Base-by-base conservation (phyloP, 495 filamentous ascomycete species). In the Pseudevernia furfuracea region DNA sequence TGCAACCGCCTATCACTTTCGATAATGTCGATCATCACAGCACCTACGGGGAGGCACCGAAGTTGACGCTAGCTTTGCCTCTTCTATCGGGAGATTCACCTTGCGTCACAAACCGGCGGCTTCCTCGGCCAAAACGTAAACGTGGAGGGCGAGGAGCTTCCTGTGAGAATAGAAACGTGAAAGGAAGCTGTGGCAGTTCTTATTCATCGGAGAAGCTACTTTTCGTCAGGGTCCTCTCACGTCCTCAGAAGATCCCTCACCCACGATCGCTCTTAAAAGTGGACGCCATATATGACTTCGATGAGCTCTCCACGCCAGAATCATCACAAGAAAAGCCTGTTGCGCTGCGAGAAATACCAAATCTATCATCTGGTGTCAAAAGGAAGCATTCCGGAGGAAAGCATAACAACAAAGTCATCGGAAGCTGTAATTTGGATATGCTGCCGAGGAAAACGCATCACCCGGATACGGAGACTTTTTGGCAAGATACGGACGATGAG, bases 401-500 rank as follows among this genome's bases (percentile, higher is more conserved):
- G n/a, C 58, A 23, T 1, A 2, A 34, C 1, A 55, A 34, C 12
- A 3, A 34, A 34, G 6, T 21, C 17, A 34, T 12, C 34, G 52
- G 17, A 55, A 21, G 14, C 15, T 34, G 1, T 15, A 23, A 37
- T 15, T 34, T 37, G 19, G 15, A 38, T 36, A 43, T 58, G 4
- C 52, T 1, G 7, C 21, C 21, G 14, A 25, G 36, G 21, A 43
- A 11, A 25, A 25, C 0, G 23, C 25, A 34, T 63, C 53, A 41
- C 1, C 30, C 37, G 8, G 53, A 58, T 9, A 63, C 43, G 6
- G 38, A 58, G 14, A 43, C n/a, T 19, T 58, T n/a, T 36, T 19
- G 6, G 0, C 14, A 21, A 36, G 46, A 44, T 57, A 53, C 38
- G 38, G 65, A 67, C 14, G 65, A 67, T 30, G 65, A 67, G 36